Conservation (phyloP, 192 early-diverging fungal species). For the Ramicandelaber brevisporus region DNA sequence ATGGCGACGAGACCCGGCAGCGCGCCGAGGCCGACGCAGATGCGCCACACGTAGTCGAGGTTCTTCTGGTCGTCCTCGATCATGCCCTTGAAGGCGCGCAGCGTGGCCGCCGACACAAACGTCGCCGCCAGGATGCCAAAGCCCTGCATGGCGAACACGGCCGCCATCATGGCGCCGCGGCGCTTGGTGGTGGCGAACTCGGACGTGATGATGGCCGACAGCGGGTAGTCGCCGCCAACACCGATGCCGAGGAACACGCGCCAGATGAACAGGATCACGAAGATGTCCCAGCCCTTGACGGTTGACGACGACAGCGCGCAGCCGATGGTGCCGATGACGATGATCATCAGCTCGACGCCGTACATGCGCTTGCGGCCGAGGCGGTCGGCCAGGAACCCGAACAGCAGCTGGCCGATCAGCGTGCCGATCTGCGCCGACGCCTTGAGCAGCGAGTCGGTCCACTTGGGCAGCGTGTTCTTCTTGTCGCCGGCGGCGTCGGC, state of each 20-base stretch:
- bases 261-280: slow-evolving; percentile 59
- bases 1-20: slow-evolving; percentile 60
- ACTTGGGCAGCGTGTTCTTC: slow-evolving; percentile 25
- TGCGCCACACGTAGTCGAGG: slow-evolving; percentile 81
- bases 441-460: slow-evolving; percentile 66
- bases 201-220: slow-evolving; percentile 79
- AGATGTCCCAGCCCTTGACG: slow-evolving; percentile 35
- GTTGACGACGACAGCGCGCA: slow-evolving; percentile 43
- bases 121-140: slow-evolving; percentile 66
- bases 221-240: slow-evolving; percentile 86
- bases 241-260: slow-evolving; percentile 81
- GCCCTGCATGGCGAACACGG: slow-evolving; percentile 85
- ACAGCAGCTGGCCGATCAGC: slow-evolving; percentile 69
- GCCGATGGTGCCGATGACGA: slow-evolving; percentile 64
- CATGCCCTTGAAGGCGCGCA: slow-evolving; percentile 37
- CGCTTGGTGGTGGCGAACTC: slow-evolving; percentile 62
- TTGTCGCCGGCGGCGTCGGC: slow-evolving; percentile 8
- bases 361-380: slow-evolving; percentile 78
- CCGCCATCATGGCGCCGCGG: slow-evolving; percentile 71
- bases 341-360: slow-evolving; percentile 69
- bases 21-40: slow-evolving; percentile 61
- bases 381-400: slow-evolving; percentile 73
- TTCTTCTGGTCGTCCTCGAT: slow-evolving; percentile 33
- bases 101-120: slow-evolving; percentile 42
- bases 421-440: slow-evolving; percentile 72